Evolutionary conservation across 768 basidiomycete species (phyloP).

Genomic region (Boletus edulis): DNA sequence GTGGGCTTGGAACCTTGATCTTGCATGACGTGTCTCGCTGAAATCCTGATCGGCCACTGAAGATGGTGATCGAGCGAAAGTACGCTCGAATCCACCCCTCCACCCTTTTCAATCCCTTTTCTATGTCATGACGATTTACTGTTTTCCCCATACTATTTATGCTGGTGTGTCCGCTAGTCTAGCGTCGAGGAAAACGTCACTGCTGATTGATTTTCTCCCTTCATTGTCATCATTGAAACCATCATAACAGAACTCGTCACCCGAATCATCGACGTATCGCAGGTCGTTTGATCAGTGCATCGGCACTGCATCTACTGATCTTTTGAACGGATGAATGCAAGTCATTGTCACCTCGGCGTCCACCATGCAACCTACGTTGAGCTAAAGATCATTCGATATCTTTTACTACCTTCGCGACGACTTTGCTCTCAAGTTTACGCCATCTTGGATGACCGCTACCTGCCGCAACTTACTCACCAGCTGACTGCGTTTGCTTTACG

Average conservation of each 20-base stretch:
- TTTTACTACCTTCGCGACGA: background rate
- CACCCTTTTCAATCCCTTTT: background rate
- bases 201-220: background rate
- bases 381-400: background rate
- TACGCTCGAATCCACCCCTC: background rate
- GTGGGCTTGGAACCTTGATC: background rate
- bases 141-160: background rate
- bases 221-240: background rate
- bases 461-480: background rate
- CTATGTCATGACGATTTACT: background rate
- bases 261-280: background rate
- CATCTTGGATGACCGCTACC: background rate
- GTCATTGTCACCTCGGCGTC: background rate
- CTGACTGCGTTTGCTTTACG: background rate
- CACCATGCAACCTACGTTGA: background rate
- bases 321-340: background rate
- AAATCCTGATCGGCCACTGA: background rate
- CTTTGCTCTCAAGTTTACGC: background rate
- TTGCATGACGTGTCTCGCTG: background rate
- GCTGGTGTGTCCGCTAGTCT: constrained; percentile 8
- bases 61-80: background rate
- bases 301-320: no score
- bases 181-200: background rate
- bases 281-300: background rate
- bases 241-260: background rate